Percentiles rank a stretch among this genome's conserved stretches.
Evolutionary conservation across 139 green algal genomes (phyloP).

Genomic region (Tetraselmis striata): DNA sequence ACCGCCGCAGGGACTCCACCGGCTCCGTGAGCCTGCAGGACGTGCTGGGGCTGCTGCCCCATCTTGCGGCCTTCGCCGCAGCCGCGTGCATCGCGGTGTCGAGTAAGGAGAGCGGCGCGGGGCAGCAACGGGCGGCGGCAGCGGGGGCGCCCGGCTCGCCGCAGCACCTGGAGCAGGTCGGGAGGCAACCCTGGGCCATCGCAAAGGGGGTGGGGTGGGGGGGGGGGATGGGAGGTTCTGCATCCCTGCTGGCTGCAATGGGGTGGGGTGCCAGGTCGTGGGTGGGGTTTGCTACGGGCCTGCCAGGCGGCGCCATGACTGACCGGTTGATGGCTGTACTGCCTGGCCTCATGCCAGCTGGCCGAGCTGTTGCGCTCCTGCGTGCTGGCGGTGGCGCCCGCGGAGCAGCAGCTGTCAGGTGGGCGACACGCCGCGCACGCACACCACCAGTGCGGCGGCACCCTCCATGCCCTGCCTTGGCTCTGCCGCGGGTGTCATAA

Average conservation of each 20-base stretch:
- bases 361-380: not conserved
- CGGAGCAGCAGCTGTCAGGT: not conserved
- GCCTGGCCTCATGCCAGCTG: not conserved
- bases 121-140: not conserved
- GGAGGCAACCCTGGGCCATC: not conserved
- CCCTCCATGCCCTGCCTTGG: not conserved
- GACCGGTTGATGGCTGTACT: not conserved
- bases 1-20: not conserved
- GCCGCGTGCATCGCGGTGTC: not conserved
- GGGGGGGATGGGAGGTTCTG: too few species aligned
- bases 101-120: not conserved
- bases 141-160: not conserved
- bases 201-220: not conserved
- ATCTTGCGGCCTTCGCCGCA: not conserved
- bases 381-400: not conserved
- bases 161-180: too few species aligned
- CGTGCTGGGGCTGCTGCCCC: not conserved
- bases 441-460: not conserved
- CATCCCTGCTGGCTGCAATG: too few species aligned
- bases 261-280: too few species aligned
- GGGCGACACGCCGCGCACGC: not conserved
- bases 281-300: not conserved
- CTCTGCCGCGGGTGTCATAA: not conserved
- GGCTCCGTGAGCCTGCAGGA: not conserved
- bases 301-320: not conserved